Evolutionary conservation across 805 yeast genomes (phyloP), one percentile per base, ranked within the genome.

Genomic region (Cyberlindnera maritima): DNA sequence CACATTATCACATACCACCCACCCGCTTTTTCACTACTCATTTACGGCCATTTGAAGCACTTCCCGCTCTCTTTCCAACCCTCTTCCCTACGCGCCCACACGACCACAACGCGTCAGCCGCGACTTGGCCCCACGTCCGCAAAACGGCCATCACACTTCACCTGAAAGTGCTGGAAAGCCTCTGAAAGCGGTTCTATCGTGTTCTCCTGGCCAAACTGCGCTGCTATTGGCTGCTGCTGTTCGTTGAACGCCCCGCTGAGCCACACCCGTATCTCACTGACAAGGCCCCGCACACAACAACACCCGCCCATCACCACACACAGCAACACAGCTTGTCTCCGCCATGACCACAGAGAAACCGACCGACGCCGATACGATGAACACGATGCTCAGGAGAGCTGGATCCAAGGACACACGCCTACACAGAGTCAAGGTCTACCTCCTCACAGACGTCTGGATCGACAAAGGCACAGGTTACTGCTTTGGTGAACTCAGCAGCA

Each of bases 401-500:
- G 33, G 31, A 14, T 19, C 36, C n/a, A 41, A 34, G 23, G 44
- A 49, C 13, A 53, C 57, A 10, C 54, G 71, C 23, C 87, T 90
- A 12, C 79, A 90, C 60, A 71, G 97, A 53, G 99, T 92, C 41
- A 92, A 91, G 61, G 92, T 94, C n/a, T 94, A 92, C 61, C 74
- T 87, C 14, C 71, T 94, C 28, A 82, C 80, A 34, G 85, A 86
- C 25, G 91, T 80, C 56, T 92, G 99, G 99, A 71, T 80, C 34
- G 98, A 92, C 61, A 79, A 85, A 40, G 98, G 97, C 17, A 90
- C 97, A 0, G 98, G 99, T 0, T 85, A 79, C 61, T 89, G 96
- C 59, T 75, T 77, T 41, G 97, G 97, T 8, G 83, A 81, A 53
- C 56, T 83, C 13, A 44, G 49, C 3, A 54, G 58, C 2, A 52